Evolutionary conservation across 78 protist genomes (phyloP).

Genomic region (Bigelowiella natans): DNA sequence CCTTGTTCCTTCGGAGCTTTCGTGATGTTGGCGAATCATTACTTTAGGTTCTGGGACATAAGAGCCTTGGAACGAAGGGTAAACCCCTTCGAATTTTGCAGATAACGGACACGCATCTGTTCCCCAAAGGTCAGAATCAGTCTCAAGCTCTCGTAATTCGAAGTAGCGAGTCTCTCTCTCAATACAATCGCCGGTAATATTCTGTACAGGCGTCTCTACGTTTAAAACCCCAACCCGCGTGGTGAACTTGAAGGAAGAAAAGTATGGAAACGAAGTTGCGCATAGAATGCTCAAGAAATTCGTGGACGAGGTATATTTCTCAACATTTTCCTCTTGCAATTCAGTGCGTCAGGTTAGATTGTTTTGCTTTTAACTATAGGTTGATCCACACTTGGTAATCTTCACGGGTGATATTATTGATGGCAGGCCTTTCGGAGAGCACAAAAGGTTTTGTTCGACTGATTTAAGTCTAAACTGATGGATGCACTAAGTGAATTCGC

Average conservation of each 20-base stretch:
- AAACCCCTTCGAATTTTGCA: not conserved
- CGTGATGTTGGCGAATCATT: too few relatives aligned
- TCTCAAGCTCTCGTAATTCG: not conserved
- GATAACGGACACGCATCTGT: not conserved
- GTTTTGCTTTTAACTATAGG: not conserved
- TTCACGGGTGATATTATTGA: not conserved
- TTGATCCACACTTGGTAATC: not conserved
- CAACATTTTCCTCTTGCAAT: too few relatives aligned
- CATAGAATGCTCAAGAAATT: too few relatives aligned
- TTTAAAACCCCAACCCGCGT: too few relatives aligned
- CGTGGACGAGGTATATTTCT: too few relatives aligned
- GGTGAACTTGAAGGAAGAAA: too few relatives aligned
- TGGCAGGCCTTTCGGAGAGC: not conserved
- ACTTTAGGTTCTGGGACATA: too few relatives aligned
- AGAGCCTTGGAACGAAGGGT: too few relatives aligned
- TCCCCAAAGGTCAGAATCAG: not conserved
- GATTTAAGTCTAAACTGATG: not conserved
- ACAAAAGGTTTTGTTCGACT: not conserved
- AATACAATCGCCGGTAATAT: not conserved
- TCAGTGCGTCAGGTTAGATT: not conserved
- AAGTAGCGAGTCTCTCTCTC: not conserved
- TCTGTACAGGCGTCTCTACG: not conserved
- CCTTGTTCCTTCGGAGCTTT: too few relatives aligned
- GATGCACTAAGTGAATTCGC: not conserved
- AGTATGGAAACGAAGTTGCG: too few relatives aligned